Conservation (phyloP, 805 yeast genomes). For the Spathaspora passalidarum region DNA sequence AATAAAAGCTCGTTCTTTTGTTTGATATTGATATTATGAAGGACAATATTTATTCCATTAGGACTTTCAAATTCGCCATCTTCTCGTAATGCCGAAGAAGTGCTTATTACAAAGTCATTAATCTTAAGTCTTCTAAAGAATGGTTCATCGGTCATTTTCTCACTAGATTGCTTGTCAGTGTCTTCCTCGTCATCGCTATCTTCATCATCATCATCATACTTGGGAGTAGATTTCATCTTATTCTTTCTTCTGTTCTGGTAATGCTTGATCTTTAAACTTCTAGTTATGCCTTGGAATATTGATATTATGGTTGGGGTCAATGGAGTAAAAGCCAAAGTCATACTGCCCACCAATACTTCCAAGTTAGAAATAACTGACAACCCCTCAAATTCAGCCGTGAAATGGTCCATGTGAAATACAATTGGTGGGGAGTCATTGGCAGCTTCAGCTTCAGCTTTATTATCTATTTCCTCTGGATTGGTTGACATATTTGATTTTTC, state of each 20-base stretch:
- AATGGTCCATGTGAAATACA: conserved; percentile 31
- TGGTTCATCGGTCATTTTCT: conserved; percentile 12
- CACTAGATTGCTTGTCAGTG: conserved; percentile 10
- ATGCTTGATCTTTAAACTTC: conserved; percentile 30
- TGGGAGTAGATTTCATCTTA: conserved; percentile 11
- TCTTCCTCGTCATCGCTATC: conserved; percentile 10
- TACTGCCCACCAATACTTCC: conserved; percentile 34
- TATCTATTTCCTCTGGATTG: conserved; percentile 5
- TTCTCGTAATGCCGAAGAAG: conserved; percentile 43
- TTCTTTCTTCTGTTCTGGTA: conserved; percentile 24
- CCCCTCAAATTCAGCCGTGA: conserved; percentile 49
- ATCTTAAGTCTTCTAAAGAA: conserved; percentile 41
- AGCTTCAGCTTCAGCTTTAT: conserved; percentile 1
- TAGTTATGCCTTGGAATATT: conserved; percentile 35
- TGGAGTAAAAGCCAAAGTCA: conserved; percentile 46
- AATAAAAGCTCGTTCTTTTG: conserved; percentile 40
- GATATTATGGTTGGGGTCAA: conserved; percentile 36
- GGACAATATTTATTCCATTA: conserved; percentile 20
- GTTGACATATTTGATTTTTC: conserved; percentile 13
- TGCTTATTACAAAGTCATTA: conserved; percentile 34
- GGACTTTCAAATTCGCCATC: conserved; percentile 42
- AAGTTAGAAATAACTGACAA: conserved; percentile 30
- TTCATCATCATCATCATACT: conserved; percentile 16
- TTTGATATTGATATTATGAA: conserved; percentile 33
- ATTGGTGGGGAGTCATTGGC: conserved; percentile 13